These are phyloP conservation scores for Paraphoma chrysanthemicola DNA, from an alignment of 2,329 filamentous ascomycete species.

Conservation along the genomic window DNA sequence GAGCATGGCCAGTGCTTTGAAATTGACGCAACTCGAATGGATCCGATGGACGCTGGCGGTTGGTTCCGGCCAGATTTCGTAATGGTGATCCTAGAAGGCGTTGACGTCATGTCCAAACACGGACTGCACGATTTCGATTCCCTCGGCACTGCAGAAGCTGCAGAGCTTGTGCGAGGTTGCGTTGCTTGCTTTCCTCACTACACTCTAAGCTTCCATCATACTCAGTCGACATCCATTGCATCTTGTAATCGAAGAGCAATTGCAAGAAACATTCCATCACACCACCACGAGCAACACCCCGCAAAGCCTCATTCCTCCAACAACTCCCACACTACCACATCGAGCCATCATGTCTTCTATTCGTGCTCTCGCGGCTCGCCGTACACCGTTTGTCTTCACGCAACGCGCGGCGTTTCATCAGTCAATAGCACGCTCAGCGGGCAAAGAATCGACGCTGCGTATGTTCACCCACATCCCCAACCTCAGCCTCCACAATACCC, in stretches of 20 bases:
- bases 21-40: conserved; percentile 1
- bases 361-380: conserved; percentile 40
- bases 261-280: not conserved
- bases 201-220: not conserved
- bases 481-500: not conserved
- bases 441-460: conserved; percentile 56
- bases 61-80: not conserved
- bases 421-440: conserved; percentile 46
- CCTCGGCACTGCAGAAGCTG: not conserved
- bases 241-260: not conserved
- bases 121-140: not conserved
- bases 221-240: not conserved
- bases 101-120: conserved; percentile 3
- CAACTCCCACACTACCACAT: not conserved
- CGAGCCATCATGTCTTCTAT: conserved; percentile 38
- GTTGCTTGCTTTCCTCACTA: not conserved
- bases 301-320: not conserved
- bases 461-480: conserved; percentile 23
- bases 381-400: conserved; percentile 34
- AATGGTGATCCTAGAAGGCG: not conserved
- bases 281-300: not conserved
- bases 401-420: conserved; percentile 48
- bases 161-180: not conserved
- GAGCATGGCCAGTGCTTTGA: conserved; percentile 3
- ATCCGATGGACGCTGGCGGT: conserved; percentile 1